Base-by-base conservation (phyloP, 2,329 filamentous ascomycete genomes). In the Verticillium nubilum region DNA sequence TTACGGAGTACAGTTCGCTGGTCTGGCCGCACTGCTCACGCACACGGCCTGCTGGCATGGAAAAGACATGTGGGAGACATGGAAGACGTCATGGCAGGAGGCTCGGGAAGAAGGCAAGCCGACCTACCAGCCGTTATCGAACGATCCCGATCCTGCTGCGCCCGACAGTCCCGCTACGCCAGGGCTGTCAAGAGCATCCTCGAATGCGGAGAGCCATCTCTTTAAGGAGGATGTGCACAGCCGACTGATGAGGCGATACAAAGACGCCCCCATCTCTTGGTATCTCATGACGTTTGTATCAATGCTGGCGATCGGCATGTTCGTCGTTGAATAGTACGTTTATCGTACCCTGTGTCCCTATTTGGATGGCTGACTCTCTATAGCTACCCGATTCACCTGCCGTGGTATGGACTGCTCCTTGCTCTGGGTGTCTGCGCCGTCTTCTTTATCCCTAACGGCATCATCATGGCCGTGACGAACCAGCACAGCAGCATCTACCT, bases 391-490 rank as follows among this genome's bases (percentile, higher is more conserved):
- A 83, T 95, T 53, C 87, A 93, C 69, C 79, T 96, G 1, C 92
- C 92, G 0, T 96, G 92, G 89, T 95, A 95, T 67, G 92, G 92
- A 4, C 79, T 96, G 3, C 78, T 96, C 17, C 81, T 96, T 5
- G 90, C 92, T 1, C 80, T 96, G 2, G 84, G 80, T 27, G 91
- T 96, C 58, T 92, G 91, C 62, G 86, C 87, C 23, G 73, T 94
- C 58, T 88, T 96, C 62, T 96, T 96, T 76, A 91, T 96, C 61
- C 92, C 92, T 12, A 94, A 95, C 64, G 92, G 92, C 62, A 95
- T 96, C 70, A 90, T 96, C 67, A 96, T 95, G 90, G 92, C 91
- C 17, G 91, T 96, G 65, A 96, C 92, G 10, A 96, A 95, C 71
- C 91, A 94, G 70, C 90, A 95, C 72, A 91, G 87, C 73, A 91